These are phyloP conservation scores for Mortierella polycephala DNA, from an alignment of 371 early-diverging fungal genomes.

Conservation along the genomic window DNA sequence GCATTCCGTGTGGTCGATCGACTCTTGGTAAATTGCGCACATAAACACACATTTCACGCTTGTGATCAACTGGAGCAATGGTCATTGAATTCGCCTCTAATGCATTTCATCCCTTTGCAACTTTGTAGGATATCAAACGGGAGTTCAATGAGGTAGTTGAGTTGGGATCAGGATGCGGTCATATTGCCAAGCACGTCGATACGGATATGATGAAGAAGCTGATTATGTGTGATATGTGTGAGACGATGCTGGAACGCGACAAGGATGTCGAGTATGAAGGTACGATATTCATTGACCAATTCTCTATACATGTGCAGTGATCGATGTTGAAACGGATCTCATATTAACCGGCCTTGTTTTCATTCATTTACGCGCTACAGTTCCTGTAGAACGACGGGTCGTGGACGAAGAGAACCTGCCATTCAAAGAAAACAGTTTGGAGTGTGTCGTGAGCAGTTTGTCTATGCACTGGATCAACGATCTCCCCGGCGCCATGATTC, in stretches of 20 bases:
- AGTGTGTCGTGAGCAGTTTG: constrained; percentile 87
- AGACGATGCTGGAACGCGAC: constrained; percentile 77
- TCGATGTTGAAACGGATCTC: not conserved
- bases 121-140: constrained; percentile 82
- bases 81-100: not conserved
- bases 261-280: constrained; percentile 68
- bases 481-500: constrained; percentile 88
- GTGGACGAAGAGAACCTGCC: constrained; percentile 87
- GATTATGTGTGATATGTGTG: constrained; percentile 91
- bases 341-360: not conserved
- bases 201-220: constrained; percentile 83
- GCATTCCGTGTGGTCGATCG: constrained; percentile 91
- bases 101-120: not conserved
- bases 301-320: not conserved
- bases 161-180: constrained; percentile 91
- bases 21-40: constrained; percentile 68
- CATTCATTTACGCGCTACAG: constrained; percentile 38
- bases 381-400: constrained; percentile 79
- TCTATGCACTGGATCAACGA: constrained; percentile 97
- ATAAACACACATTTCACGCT: not conserved
- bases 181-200: constrained; percentile 83
- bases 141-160: constrained; percentile 88
- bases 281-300: constrained; percentile 20
- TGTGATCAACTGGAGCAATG: not conserved
- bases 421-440: constrained; percentile 85